Evolutionary conservation across 306 rosid species (phyloP).

Genomic region (Cucumis melo): DNA sequence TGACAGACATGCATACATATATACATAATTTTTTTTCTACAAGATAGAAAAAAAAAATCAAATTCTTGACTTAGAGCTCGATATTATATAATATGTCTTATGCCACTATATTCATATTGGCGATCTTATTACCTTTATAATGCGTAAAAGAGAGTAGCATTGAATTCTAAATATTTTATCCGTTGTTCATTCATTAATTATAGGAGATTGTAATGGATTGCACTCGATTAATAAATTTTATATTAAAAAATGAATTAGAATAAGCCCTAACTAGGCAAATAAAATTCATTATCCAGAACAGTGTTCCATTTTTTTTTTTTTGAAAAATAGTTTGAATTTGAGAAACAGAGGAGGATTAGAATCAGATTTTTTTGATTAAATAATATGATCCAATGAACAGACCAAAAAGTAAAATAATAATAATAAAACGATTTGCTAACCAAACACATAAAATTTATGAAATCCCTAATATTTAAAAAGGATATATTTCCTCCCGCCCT

Average conservation of each 20-base stretch:
- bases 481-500: background rate
- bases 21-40: too few relatives aligned
- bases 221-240: background rate
- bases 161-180: too few relatives aligned
- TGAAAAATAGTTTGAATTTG: background rate
- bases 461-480: background rate
- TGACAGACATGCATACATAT: too few relatives aligned
- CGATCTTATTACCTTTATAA: too few relatives aligned
- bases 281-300: background rate
- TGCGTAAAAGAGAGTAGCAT: too few relatives aligned
- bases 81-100: too few relatives aligned
- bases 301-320: background rate
- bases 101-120: too few relatives aligned
- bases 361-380: background rate
- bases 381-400: background rate
- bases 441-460: background rate
- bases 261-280: too few relatives aligned
- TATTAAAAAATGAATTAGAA: background rate
- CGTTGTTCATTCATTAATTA: too few relatives aligned
- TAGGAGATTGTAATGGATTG: background rate
- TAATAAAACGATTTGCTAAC: background rate
- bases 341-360: background rate
- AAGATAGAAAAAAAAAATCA: too few relatives aligned
- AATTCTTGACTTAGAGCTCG: too few relatives aligned
- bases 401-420: background rate